A percentile compares a stretch with the other conserved stretches of the same genome.
These are phyloP conservation scores for Nannizzia gypsea DNA, from an alignment of 2,329 filamentous ascomycete species.

Conservation along the genomic window DNA sequence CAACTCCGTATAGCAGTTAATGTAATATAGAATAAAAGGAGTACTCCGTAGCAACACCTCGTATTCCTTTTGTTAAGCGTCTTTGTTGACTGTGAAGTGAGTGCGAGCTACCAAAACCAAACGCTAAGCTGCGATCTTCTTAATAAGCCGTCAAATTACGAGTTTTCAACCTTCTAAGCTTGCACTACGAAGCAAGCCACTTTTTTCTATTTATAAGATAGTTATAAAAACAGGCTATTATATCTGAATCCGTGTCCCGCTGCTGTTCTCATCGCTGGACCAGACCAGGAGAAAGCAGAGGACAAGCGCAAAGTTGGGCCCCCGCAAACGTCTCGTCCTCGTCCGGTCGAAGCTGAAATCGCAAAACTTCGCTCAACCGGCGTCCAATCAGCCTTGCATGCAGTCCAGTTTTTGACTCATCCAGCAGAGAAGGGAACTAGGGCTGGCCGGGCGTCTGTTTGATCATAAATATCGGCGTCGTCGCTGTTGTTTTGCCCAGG, in stretches of 20 bases:
- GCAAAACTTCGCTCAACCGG: neutral
- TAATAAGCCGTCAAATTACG: neutral
- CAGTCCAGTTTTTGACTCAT: neutral
- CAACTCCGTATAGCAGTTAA: neutral
- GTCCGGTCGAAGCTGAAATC: conserved; percentile 1
- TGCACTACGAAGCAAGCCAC: neutral
- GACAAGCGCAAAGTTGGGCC: neutral
- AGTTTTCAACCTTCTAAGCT: neutral
- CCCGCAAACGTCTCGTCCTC: neutral
- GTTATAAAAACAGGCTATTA: neutral
- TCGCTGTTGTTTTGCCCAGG: neutral
- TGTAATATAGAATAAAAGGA: neutral
- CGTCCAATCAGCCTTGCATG: conserved; percentile 3
- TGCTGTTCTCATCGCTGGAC: neutral
- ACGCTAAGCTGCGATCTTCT: neutral
- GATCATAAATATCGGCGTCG: neutral
- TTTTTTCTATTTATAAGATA: neutral
- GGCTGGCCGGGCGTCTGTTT: neutral
- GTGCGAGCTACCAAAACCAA: too few species aligned
- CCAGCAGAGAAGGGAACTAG: neutral
- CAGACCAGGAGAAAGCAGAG: neutral
- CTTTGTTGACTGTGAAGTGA: neutral
- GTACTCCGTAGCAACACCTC: neutral
- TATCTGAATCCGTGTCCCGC: neutral
- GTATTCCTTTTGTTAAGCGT: neutral